Evolutionary conservation across 139 green algal species (phyloP).

Genomic region (Chlorella sp.): DNA sequence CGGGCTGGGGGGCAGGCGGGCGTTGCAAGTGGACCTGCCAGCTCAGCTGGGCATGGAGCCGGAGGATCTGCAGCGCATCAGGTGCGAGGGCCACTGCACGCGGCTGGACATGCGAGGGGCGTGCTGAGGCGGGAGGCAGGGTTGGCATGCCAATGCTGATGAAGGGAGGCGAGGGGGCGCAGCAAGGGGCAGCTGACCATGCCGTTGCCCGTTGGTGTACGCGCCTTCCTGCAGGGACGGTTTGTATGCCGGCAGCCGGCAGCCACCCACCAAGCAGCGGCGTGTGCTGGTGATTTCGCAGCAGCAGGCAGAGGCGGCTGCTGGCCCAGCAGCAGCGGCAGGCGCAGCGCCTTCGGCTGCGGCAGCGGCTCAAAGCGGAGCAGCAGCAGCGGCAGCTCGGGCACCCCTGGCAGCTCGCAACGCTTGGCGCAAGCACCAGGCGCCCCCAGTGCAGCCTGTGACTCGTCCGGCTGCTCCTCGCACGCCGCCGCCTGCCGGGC

Average conservation of each 20-base stretch:
- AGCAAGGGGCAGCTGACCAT: not conserved
- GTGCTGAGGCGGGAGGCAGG: too few species aligned
- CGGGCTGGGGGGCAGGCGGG: conserved; percentile 3
- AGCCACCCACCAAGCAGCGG: conserved; percentile 25
- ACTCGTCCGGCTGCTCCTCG: not conserved
- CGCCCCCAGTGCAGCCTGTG: not conserved
- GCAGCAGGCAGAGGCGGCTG: not conserved
- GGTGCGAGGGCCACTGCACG: not conserved
- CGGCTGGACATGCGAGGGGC: too few species aligned
- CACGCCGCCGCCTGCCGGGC: not conserved
- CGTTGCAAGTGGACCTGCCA: conserved; percentile 68
- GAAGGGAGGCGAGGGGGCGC: not conserved
- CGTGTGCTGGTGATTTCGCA: conserved; percentile 27
- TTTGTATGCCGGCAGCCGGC: conserved; percentile 29
- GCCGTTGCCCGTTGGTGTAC: not conserved
- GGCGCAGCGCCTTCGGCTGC: not conserved
- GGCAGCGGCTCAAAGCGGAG: not conserved
- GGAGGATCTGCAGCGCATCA: conserved; percentile 55
- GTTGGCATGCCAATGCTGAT: too few species aligned
- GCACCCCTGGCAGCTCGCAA: conserved; percentile 15
- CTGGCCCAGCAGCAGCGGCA: conserved; percentile 1
- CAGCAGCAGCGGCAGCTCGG: not conserved
- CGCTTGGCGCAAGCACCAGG: conserved; percentile 31
- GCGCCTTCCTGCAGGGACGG: not conserved
- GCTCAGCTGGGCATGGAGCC: conserved; percentile 66